These are phyloP conservation scores for Wakefieldia striispora DNA, from an alignment of 768 basidiomycete species.

Conservation along the genomic window DNA sequence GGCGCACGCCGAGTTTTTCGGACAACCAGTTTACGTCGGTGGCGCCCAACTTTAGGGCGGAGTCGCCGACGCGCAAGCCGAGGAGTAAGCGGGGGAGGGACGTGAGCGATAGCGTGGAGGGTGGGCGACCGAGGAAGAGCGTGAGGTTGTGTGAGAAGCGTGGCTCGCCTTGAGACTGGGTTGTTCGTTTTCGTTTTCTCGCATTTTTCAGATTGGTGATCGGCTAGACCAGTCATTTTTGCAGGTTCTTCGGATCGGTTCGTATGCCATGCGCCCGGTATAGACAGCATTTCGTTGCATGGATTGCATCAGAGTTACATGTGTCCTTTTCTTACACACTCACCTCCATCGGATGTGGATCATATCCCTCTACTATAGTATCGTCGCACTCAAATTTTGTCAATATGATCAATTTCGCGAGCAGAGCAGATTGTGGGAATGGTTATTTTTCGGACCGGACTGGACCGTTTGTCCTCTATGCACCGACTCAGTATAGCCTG, in stretches of 20 bases:
- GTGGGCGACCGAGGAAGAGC: slow-evolving; percentile 22
- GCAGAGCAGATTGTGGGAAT: slow-evolving; percentile 84
- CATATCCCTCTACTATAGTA: slow-evolving; percentile 83
- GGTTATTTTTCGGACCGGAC: too few species aligned
- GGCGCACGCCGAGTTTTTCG: slow-evolving; percentile 29
- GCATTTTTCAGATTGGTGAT: too few species aligned
- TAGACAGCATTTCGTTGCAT: neutral
- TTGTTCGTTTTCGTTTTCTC: neutral
- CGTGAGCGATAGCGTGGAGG: slow-evolving; percentile 11
- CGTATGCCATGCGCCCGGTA: neutral
- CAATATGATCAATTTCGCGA: slow-evolving; percentile 64
- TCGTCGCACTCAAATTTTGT: slow-evolving; percentile 77
- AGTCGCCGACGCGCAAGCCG: slow-evolving; percentile 31
- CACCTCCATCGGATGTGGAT: slow-evolving; percentile 95
- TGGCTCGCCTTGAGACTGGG: neutral
- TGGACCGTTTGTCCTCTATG: too few species aligned
- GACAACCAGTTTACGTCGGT: slow-evolving; percentile 51
- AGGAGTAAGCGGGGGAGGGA: slow-evolving; percentile 27
- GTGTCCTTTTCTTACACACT: slow-evolving; percentile 52
- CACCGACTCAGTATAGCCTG: too few species aligned
- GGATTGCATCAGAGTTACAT: neutral
- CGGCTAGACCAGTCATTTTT: too few species aligned
- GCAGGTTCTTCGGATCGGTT: too few species aligned
- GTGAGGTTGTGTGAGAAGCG: slow-evolving; percentile 6
- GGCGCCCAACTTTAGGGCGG: slow-evolving; percentile 31